Base-by-base conservation (phyloP, 2,329 filamentous ascomycete species). In the Cladosporium sp. region DNA sequence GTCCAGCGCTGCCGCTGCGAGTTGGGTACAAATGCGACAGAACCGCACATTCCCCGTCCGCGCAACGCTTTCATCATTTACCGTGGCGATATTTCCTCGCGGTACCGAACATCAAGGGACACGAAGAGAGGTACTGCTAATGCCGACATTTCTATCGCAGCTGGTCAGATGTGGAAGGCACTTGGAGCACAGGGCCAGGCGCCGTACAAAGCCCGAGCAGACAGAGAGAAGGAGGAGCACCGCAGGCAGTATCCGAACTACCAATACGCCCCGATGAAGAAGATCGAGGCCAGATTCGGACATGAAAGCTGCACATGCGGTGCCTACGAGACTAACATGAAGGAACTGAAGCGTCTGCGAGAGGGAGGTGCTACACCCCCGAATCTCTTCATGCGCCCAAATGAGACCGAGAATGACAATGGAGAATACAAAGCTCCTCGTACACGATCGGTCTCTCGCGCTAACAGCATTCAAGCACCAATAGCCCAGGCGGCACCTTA, bases 1-100 rank as follows among this genome's bases (percentile, higher is more conserved):
- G 28, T 64, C 25, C 25, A 28, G 36, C 23, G 21, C 16, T 64
- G 56, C 21, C 46, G 28, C 23, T 58, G 53, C 18, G 10, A n/a
- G 25, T 4, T 26, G 10, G 32, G 28, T 4, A 36, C 13, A 26
- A n/a, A 14, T 32, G 25, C 25, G 28, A 25, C 14, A 21, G 39
- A 34, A 18, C 25, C 14, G 2, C 53, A 64, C 30, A 51, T 64
- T 30, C 62, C 36, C 10, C 67, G 67, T 30, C 67, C 67, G 21
- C 36, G 54, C 21, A 69, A 69, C 51, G 58, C 60, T 30, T 69
- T 67, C 61, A 69, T 69, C 34, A 46, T 69, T 51, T 69, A 60
- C 61, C 67, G 67, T 51, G 54, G 21, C 2, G 28, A 64, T n/a
- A 58, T 64, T 25, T 39, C 53, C 18, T 30, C 53, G 21, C 26